phyloP scores from a whole-genome alignment of 1,284 basidiomycete genomes.

The Hemileia vastatrix region DNA sequence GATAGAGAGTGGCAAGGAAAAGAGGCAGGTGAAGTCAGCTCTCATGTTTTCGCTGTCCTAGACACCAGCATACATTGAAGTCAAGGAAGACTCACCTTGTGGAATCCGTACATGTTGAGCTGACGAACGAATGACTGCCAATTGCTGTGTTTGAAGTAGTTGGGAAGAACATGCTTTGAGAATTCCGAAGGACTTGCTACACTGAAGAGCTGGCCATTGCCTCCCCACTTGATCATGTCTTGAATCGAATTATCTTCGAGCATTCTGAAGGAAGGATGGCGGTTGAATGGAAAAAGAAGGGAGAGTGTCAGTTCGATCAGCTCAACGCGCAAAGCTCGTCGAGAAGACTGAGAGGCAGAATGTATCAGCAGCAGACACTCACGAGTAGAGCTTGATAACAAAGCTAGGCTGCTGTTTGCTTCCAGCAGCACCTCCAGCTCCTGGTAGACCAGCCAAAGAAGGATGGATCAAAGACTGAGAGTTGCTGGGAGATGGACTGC shows the following conservation, averaged over 20 bases:
- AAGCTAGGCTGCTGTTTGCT: constrained; percentile 38
- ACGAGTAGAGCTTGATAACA: constrained; percentile 36
- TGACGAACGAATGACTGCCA: constrained; percentile 81
- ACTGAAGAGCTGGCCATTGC: constrained; percentile 22
- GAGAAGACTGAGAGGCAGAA: too few relatives aligned
- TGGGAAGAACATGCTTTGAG: constrained; percentile 41
- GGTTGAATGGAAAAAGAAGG: too few relatives aligned
- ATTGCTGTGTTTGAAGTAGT: constrained; percentile 51
- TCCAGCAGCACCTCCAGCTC: constrained; percentile 30
- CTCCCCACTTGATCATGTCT: constrained; percentile 24
- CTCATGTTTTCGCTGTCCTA: not conserved
- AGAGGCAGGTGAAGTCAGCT: not conserved
- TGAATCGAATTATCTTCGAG: constrained; percentile 22
- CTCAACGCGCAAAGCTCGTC: too few relatives aligned
- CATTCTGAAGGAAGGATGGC: too few relatives aligned
- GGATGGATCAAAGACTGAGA: constrained; percentile 34
- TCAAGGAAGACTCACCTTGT: too few relatives aligned
- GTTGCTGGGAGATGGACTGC: constrained; percentile 20
- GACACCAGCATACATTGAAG: too few relatives aligned
- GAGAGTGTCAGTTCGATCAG: too few relatives aligned
- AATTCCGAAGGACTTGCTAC: constrained; percentile 41
- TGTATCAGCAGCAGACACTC: not conserved
- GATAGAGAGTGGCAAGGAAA: not conserved
- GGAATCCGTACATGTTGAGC: constrained; percentile 66
- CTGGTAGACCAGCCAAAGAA: constrained; percentile 32